Evolutionary conservation across 106 monocot species (phyloP).

Genomic region (Acorus gramineus): DNA sequence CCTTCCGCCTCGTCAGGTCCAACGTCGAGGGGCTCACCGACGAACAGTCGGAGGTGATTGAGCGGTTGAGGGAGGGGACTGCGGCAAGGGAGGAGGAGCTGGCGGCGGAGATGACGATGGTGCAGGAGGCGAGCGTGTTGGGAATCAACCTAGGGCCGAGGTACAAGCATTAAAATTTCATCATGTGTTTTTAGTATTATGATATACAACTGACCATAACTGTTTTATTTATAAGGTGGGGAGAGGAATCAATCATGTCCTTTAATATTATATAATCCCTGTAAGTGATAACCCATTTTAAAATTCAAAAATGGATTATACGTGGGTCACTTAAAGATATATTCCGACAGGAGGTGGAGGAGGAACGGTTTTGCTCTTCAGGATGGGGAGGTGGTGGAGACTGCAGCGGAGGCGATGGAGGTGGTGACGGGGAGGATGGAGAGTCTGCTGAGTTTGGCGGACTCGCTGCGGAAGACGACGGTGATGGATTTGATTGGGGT

Average conservation of each 20-base stretch:
- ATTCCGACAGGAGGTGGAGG: no score
- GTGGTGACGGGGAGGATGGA: not conserved
- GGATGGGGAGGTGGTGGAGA: conserved; percentile 2
- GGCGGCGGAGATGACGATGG: conserved; percentile 8
- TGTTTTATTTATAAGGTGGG: no score
- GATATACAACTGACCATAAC: no score
- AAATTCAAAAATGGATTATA: no score
- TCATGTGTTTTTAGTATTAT: no score
- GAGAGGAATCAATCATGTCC: no score
- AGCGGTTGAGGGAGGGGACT: not conserved
- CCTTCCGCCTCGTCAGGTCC: conserved; percentile 16
- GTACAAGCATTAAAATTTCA: no score
- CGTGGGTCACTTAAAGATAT: no score
- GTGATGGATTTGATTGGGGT: conserved; percentile 9
- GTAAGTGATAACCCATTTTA: no score
- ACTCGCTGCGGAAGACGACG: conserved; percentile 3
- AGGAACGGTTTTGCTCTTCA: no score
- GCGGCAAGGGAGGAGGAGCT: not conserved
- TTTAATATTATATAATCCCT: no score
- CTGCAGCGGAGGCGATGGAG: conserved; percentile 2
- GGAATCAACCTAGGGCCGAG: conserved; percentile 2
- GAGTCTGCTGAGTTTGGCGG: conserved; percentile 1
- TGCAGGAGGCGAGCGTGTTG: conserved; percentile 21
- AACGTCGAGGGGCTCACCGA: not conserved
- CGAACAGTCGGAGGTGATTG: not conserved